These are phyloP conservation scores for Fusarium decemcellulare DNA, from an alignment of 2,329 filamentous ascomycete genomes.

Conservation along the genomic window DNA sequence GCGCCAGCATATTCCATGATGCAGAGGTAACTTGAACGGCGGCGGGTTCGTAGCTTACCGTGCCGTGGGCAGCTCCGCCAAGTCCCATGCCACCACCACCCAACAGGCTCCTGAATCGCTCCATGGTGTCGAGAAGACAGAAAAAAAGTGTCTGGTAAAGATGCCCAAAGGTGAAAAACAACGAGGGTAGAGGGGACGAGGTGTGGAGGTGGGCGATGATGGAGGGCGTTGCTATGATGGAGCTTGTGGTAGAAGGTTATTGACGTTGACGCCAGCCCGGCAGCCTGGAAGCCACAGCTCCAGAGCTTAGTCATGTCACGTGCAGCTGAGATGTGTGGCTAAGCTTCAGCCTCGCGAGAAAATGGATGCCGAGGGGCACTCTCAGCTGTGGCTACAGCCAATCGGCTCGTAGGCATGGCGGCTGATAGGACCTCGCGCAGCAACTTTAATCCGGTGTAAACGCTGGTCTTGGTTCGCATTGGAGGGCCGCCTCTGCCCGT, in stretches of 20 bases:
- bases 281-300: conserved; percentile 50
- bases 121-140: conserved; percentile 71
- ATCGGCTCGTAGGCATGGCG: not conserved
- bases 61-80: conserved; percentile 61
- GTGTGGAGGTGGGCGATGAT: conserved; percentile 31
- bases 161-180: not conserved
- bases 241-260: conserved; percentile 45
- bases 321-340: conserved; percentile 34
- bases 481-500: conserved; percentile 36
- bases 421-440: conserved; percentile 38
- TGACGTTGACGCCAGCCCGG: conserved; percentile 54
- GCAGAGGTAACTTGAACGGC: conserved; percentile 25
- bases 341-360: conserved; percentile 8
- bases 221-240: conserved; percentile 38
- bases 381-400: conserved; percentile 19
- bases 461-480: conserved; percentile 36
- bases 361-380: not conserved
- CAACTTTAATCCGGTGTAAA: conserved; percentile 50
- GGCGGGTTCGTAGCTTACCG: conserved; percentile 50
- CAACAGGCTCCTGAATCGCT: conserved; percentile 91
- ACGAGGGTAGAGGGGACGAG: conserved; percentile 9
- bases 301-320: conserved; percentile 49
- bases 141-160: conserved; percentile 10
- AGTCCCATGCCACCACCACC: conserved; percentile 81
- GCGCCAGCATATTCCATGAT: not conserved